A percentile compares a stretch with the other conserved stretches of the same genome.
Conservation (phyloP, 176 grass and related monocot genomes). For the Eleusine coracana region DNA sequence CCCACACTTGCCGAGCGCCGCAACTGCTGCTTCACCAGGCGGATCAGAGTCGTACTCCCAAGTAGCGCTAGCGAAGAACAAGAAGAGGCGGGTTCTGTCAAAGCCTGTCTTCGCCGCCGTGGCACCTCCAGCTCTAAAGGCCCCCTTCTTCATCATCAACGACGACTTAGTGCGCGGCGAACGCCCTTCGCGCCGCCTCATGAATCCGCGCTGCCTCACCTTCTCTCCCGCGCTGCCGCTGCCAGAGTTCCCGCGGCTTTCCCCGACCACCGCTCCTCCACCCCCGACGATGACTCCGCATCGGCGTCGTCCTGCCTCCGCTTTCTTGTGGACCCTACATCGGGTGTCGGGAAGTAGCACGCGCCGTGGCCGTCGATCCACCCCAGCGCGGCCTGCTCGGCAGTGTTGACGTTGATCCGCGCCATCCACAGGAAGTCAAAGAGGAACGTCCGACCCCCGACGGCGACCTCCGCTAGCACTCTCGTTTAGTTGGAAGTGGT, state of each 20-base stretch:
- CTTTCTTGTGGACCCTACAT: background rate
- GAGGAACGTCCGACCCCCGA: slow-evolving; percentile 32
- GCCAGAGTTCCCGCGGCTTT: slow-evolving; percentile 19
- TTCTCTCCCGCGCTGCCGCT: too few species aligned
- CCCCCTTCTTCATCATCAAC: too few species aligned
- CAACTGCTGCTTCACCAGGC: too few species aligned
- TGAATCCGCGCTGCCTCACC: background rate
- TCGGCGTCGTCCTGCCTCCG: slow-evolving; percentile 1
- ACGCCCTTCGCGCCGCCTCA: background rate
- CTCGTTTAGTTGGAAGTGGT: background rate
- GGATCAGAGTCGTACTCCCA: too few species aligned
- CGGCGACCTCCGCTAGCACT: slow-evolving; percentile 31
- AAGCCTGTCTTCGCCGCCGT: too few species aligned
- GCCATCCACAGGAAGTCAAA: slow-evolving; percentile 74
- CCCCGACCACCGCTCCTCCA: slow-evolving; percentile 45
- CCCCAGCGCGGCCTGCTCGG: slow-evolving; percentile 46
- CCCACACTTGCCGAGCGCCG: too few species aligned
- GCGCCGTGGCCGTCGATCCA: slow-evolving; percentile 75
- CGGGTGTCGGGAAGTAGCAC: slow-evolving; percentile 64
- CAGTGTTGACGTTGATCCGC: slow-evolving; percentile 54
- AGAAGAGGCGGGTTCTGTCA: too few species aligned
- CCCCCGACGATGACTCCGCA: slow-evolving; percentile 25
- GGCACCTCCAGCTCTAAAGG: too few species aligned
- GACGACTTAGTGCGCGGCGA: too few species aligned
- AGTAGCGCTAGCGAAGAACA: too few species aligned